A percentile compares a stretch with the other conserved stretches of the same genome.
Conservation (phyloP, 352 stramenopile genomes). For the Globisporangium ultimum region DNA sequence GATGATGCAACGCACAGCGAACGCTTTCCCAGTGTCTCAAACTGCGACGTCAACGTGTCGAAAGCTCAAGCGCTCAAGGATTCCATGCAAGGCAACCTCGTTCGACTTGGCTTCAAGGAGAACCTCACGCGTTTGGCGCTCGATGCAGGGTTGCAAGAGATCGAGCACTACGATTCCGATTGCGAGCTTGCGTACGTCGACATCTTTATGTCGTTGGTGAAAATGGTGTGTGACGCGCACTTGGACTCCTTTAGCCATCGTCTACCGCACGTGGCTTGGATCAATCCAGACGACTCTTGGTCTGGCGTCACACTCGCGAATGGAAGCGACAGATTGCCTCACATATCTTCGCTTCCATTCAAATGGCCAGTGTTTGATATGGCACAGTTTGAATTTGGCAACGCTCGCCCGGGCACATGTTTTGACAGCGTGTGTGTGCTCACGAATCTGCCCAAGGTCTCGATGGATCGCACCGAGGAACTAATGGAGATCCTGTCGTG, state of each 20-base stretch:
- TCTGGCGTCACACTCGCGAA: background rate
- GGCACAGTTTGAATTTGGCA: conserved; percentile 87
- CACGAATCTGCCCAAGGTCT: conserved; percentile 78
- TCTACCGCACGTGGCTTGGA: conserved; percentile 6
- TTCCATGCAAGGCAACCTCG: conserved; percentile 48
- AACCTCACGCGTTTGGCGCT: conserved; percentile 39
- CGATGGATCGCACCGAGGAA: conserved; percentile 67
- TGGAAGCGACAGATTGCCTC: background rate
- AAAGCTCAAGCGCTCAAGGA: conserved; percentile 61
- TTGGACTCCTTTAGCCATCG: conserved; percentile 26
- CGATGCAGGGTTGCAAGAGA: conserved; percentile 56
- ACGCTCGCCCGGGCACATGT: conserved; percentile 66
- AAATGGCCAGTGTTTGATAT: conserved; percentile 89
- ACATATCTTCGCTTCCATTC: conserved; percentile 39
- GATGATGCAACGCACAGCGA: conserved; percentile 2
- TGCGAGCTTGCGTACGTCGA: conserved; percentile 79
- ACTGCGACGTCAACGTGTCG: conserved; percentile 52
- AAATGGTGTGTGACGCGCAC: conserved; percentile 75
- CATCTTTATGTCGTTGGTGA: conserved; percentile 74
- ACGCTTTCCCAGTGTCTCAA: conserved; percentile 24
- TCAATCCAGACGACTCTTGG: background rate
- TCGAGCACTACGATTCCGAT: conserved; percentile 65
- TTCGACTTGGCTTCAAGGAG: conserved; percentile 46
- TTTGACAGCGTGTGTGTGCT: conserved; percentile 84
- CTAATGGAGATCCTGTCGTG: conserved; percentile 73